Evolutionary conservation across 805 yeast genomes (phyloP), one percentile per base, ranked within the genome.

Genomic region (Wickerhamiella parazyma): DNA sequence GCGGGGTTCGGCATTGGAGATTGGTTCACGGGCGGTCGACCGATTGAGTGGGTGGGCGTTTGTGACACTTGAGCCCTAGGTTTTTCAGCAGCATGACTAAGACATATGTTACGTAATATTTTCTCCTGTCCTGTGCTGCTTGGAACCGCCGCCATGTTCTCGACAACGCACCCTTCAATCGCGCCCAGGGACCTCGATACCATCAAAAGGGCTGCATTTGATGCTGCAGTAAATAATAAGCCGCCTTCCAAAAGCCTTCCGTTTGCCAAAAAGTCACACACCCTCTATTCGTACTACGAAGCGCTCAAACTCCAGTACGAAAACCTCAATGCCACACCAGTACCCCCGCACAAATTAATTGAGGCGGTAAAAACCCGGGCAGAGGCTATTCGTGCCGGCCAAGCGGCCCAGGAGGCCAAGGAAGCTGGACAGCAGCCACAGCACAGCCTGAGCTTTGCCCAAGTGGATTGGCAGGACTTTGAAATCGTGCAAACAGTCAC

Each of bases 391-490:
- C 20, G 9, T 1, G 28, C 24, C 5, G 59, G 6, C n/a, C 19
- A 31, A 21, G 21, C 28, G n/a, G 35, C 16, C 64, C 37, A 50
- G 47, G 59, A 67, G 51, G 60, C 62, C n/a, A n/a, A n/a, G n/a
- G n/a, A n/a, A n/a, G n/a, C n/a, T n/a, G n/a, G n/a, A 47, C 48
- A 58, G 43, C 69, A 72, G 3, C 42, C 28, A 8, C 11, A 29
- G 5, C 25, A 29, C 33, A 69, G 68, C 45, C 50, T 75, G 4
- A 77, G 72, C 34, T 83, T 70, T 61, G 84, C 87, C 0, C 72
- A 80, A 8, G 77, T 85, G 18, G 86, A 87, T 61, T 89, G 98
- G 98, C 77, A 78, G 45, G 83, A 81, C 49, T 89, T 87, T 55
- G 67, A 70, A 2, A 67, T 83, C 14, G 79, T 83, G 6, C 84